Conservation (phyloP, 257 asterid genomes). For the Ilex asprella region DNA sequence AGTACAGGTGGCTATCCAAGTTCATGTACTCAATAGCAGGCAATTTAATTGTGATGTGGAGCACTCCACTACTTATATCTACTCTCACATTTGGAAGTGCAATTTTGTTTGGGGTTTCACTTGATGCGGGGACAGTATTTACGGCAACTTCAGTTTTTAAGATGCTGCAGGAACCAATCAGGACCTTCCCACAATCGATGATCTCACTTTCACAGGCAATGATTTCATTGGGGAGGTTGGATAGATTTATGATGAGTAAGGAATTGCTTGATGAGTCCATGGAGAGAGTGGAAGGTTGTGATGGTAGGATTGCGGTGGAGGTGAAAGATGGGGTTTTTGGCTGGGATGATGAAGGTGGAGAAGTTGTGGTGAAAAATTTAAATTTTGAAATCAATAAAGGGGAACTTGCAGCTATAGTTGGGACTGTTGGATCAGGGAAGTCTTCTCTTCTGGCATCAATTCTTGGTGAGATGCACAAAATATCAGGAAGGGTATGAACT, state of each 20-base stretch:
- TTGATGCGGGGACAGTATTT: slow-evolving; percentile 70
- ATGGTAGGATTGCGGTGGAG: slow-evolving; percentile 54
- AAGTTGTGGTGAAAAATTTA: slow-evolving; percentile 42
- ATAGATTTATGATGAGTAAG: slow-evolving; percentile 69
- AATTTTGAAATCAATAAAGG: slow-evolving; percentile 61
- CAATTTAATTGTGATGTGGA: slow-evolving; percentile 69
- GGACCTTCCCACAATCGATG: slow-evolving; percentile 88
- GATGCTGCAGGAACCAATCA: slow-evolving; percentile 82
- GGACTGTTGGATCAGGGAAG: slow-evolving; percentile 96
- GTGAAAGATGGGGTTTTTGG: slow-evolving; percentile 58
- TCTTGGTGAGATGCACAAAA: slow-evolving; percentile 91
- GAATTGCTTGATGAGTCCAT: slow-evolving; percentile 59
- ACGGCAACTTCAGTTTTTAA: slow-evolving; percentile 69
- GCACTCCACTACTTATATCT: slow-evolving; percentile 62
- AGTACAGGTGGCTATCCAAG: slow-evolving; percentile 63
- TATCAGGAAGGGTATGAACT: slow-evolving; percentile 66
- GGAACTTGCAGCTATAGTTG: slow-evolving; percentile 76
- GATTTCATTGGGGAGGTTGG: slow-evolving; percentile 77
- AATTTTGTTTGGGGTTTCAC: slow-evolving; percentile 51
- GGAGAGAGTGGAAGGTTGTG: slow-evolving; percentile 63
- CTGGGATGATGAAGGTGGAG: slow-evolving; percentile 79
- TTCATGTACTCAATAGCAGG: slow-evolving; percentile 60
- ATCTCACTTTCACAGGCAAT: slow-evolving; percentile 87
- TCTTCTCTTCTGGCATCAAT: slow-evolving; percentile 80
- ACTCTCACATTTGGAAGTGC: slow-evolving; percentile 74